Percentiles rank a stretch among this genome's conserved stretches.
phyloP scores from a whole-genome alignment of 1,284 basidiomycete genomes.

The Wallemia ichthyophaga region DNA sequence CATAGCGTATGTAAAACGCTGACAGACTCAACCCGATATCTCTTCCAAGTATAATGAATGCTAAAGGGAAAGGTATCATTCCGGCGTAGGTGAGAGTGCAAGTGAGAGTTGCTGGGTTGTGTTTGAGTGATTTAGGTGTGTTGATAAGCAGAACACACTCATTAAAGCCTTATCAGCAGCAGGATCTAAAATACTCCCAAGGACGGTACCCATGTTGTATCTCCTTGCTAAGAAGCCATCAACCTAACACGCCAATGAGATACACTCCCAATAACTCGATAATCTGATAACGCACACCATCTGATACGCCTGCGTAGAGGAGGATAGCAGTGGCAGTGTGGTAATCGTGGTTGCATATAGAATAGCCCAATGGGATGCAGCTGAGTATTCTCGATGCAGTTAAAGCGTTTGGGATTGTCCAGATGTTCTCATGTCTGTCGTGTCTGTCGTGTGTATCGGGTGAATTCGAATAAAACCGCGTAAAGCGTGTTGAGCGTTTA shows the following conservation, averaged over 20 bases:
- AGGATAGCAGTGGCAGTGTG: conserved; percentile 47
- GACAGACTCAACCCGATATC: conserved; percentile 62
- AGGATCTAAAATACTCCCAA: conserved; percentile 84
- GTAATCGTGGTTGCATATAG: conserved; percentile 62
- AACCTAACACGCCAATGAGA: no score
- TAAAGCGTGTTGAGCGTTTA: background rate
- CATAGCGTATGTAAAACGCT: conserved; percentile 82
- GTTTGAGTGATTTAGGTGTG: background rate
- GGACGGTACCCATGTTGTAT: conserved; percentile 55
- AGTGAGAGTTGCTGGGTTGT: background rate
- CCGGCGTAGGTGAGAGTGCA: background rate
- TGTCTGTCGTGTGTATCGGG: no score
- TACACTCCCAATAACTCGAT: no score
- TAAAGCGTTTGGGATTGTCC: conserved; percentile 74
- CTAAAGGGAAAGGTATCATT: conserved; percentile 28
- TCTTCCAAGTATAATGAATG: conserved; percentile 57
- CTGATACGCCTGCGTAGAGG: conserved; percentile 63
- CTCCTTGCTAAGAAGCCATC: conserved; percentile 71
- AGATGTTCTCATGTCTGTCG: conserved; percentile 49
- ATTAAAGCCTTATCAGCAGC: conserved; percentile 89
- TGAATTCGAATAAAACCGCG: conserved; percentile 5
- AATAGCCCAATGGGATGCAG: conserved; percentile 69
- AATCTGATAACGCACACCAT: conserved; percentile 27
- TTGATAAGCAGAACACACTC: conserved; percentile 16
- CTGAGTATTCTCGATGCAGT: conserved; percentile 59